phyloP scores from a whole-genome alignment of 495 filamentous ascomycete genomes.

The Viridothelium virens region DNA sequence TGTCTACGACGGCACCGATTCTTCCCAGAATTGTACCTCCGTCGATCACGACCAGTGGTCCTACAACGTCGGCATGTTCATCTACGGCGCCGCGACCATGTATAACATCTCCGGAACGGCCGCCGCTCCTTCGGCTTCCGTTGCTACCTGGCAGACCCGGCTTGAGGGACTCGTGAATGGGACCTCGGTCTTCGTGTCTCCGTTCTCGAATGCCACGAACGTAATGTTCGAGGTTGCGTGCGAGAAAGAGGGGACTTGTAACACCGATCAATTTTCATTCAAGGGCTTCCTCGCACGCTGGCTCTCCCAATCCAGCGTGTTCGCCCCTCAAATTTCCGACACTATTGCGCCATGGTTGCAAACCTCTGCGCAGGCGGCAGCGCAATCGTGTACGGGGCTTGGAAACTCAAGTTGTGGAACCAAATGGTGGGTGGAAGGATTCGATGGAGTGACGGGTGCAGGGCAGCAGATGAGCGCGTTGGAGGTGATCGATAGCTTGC shows the following conservation, averaged over 20 bases:
- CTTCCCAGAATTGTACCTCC: conserved; percentile 28
- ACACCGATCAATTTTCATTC: conserved; percentile 39
- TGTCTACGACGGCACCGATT: conserved; percentile 35
- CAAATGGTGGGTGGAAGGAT: conserved; percentile 37
- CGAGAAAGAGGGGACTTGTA: conserved; percentile 34
- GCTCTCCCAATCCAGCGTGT: conserved; percentile 36
- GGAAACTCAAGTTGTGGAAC: conserved; percentile 25
- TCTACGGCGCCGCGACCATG: conserved; percentile 63
- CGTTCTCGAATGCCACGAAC: conserved; percentile 33
- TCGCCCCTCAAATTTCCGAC: conserved; percentile 36
- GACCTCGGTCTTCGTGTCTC: conserved; percentile 33
- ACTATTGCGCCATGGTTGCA: conserved; percentile 29
- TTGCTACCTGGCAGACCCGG: conserved; percentile 27
- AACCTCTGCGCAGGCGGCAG: conserved; percentile 35
- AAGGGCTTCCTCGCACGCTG: conserved; percentile 43
- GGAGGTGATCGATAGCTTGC: conserved; percentile 56
- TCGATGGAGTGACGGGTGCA: conserved; percentile 36
- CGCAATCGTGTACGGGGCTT: conserved; percentile 29
- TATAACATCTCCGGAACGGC: conserved; percentile 49
- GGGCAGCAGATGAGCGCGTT: conserved; percentile 68
- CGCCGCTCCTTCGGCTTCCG: conserved; percentile 24
- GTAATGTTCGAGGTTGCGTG: conserved; percentile 41
- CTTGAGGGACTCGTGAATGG: conserved; percentile 29
- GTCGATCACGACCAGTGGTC: conserved; percentile 49
- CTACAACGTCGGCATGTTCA: conserved; percentile 56